These are phyloP conservation scores for Phialemonium atrogriseum DNA, from an alignment of 2,329 filamentous ascomycete species.

Conservation along the genomic window DNA sequence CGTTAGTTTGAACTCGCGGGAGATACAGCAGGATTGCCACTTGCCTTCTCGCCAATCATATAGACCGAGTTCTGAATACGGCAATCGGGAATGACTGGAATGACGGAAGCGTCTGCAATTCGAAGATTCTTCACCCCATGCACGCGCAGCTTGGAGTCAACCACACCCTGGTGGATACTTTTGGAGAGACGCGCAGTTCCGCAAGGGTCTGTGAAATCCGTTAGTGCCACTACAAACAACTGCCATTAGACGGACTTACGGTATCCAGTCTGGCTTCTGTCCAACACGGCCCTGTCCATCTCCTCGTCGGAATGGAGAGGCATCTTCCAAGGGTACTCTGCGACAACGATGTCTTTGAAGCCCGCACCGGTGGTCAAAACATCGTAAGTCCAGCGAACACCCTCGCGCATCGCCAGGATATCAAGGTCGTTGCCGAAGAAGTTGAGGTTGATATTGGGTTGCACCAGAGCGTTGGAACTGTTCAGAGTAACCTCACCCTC, in stretches of 20 bases:
- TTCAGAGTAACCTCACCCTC: conserved; percentile 47
- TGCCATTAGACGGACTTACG: conserved; percentile 20
- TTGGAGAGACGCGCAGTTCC: conserved; percentile 46
- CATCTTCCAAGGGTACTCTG: conserved; percentile 54
- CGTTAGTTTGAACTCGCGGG: neutral
- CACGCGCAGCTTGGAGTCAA: conserved; percentile 41
- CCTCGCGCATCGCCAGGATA: conserved; percentile 50
- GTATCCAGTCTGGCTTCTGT: conserved; percentile 51
- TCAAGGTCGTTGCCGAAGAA: conserved; percentile 48
- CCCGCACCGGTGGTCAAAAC: conserved; percentile 48
- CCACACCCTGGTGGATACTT: conserved; percentile 41
- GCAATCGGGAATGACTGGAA: conserved; percentile 47
- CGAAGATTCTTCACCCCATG: conserved; percentile 44
- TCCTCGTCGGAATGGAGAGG: conserved; percentile 44
- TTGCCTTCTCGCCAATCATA: conserved; percentile 46
- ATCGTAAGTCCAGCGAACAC: conserved; percentile 47
- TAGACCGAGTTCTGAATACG: conserved; percentile 54
- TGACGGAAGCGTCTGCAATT: conserved; percentile 46
- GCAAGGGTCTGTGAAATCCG: conserved; percentile 33
- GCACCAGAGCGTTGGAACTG: conserved; percentile 46
- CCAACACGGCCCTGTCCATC: conserved; percentile 48
- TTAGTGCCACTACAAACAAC: neutral
- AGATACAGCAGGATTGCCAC: conserved; percentile 2
- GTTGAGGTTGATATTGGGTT: conserved; percentile 52
- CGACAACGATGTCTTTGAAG: conserved; percentile 43